Conservation (phyloP, 2,329 filamentous ascomycete genomes). For the Raffaelea ambrosiae region DNA sequence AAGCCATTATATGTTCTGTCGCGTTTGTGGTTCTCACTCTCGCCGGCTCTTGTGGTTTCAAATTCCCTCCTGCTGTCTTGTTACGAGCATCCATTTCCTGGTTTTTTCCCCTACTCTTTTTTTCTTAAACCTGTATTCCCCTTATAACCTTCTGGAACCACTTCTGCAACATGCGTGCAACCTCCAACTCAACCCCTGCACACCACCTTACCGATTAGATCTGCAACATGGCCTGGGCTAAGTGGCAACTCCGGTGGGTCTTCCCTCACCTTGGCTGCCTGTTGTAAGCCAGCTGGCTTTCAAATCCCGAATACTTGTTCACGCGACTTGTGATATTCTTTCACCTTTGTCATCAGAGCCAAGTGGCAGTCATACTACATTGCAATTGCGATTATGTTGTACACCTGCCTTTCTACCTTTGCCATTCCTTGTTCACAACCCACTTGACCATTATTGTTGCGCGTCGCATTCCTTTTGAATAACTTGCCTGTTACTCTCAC, state of each 20-base stretch:
- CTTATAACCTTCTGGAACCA: not conserved
- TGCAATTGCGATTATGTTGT: too few species aligned
- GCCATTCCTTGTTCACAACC: not conserved
- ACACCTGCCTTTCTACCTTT: too few species aligned
- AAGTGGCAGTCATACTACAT: too few species aligned
- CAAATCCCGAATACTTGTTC: too few species aligned
- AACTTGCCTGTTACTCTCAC: too few species aligned
- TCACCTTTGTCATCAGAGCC: not conserved
- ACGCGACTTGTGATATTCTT: too few species aligned
- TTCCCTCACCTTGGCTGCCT: not conserved
- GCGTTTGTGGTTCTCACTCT: too few species aligned
- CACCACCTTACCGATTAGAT: not conserved
- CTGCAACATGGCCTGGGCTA: not conserved
- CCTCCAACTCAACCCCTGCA: not conserved
- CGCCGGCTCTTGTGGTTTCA: too few species aligned
- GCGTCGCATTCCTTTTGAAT: too few species aligned
- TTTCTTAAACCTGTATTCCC: not conserved
- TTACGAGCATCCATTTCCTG: not conserved
- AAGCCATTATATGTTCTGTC: too few species aligned
- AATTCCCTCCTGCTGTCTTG: too few species aligned
- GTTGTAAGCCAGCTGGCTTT: not conserved
- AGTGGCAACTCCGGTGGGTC: slow-evolving; percentile 11
- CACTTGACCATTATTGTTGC: too few species aligned
- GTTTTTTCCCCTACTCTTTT: not conserved
- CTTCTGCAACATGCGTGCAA: not conserved